These are phyloP conservation scores for Strobilomyces echinocephalus DNA, from an alignment of 768 basidiomycete species.

Conservation along the genomic window DNA sequence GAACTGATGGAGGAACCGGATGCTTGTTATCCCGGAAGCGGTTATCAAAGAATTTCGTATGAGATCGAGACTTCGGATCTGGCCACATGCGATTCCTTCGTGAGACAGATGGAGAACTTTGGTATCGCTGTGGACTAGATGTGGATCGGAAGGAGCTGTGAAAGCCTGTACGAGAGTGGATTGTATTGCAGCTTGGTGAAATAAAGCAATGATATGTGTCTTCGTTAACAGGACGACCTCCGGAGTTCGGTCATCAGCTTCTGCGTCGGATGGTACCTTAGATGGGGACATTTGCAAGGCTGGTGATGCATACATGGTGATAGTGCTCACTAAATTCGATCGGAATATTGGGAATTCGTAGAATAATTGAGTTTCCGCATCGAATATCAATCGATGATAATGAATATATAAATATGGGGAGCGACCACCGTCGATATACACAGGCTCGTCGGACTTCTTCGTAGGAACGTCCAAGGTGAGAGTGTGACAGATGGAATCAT, in stretches of 20 bases:
- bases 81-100: not conserved
- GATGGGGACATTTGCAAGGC: not conserved
- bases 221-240: not conserved
- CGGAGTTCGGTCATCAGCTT: not conserved
- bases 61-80: not conserved
- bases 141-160: not conserved
- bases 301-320: too few relatives aligned
- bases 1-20: not conserved
- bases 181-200: not conserved
- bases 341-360: not conserved
- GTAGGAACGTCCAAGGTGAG: not conserved
- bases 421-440: not conserved
- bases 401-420: not conserved
- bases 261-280: not conserved
- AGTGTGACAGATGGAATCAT: not conserved
- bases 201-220: not conserved
- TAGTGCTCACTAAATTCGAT: not conserved
- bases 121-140: too few relatives aligned
- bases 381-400: not conserved
- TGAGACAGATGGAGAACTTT: not conserved
- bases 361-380: not conserved
- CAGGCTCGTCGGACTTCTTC: not conserved
- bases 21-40: not conserved
- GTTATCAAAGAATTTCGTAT: constrained; percentile 1
- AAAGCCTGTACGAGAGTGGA: not conserved